These are phyloP conservation scores for Fusarium heterosporum DNA, from an alignment of 2,329 filamentous ascomycete genomes.

Conservation along the genomic window DNA sequence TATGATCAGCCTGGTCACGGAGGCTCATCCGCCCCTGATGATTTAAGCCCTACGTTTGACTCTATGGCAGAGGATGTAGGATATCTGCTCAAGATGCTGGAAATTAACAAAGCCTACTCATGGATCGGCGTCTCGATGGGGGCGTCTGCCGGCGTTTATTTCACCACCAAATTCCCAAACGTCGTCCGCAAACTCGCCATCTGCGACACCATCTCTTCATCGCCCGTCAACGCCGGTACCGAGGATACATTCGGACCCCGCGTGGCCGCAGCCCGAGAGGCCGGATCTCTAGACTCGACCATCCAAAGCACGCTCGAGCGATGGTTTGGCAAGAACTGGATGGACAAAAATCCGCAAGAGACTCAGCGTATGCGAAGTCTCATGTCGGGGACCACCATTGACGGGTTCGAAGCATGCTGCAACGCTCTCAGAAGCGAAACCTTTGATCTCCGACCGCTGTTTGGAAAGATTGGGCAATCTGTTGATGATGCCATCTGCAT, in stretches of 20 bases:
- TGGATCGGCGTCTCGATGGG: conserved; percentile 62
- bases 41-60: conserved; percentile 54
- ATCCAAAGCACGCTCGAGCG: conserved; percentile 53
- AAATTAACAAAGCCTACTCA: conserved; percentile 50
- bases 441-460: conserved; percentile 56
- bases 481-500: conserved; percentile 54
- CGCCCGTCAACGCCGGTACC: conserved; percentile 52
- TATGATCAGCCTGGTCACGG: conserved; percentile 60
- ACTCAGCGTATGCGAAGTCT: conserved; percentile 50
- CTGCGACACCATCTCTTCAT: conserved; percentile 56
- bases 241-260: conserved; percentile 54
- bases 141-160: conserved; percentile 55
- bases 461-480: conserved; percentile 49
- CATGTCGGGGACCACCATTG: conserved; percentile 55
- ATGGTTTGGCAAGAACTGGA: conserved; percentile 57
- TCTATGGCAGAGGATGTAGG: conserved; percentile 54
- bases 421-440: conserved; percentile 52
- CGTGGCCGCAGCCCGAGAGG: conserved; percentile 50
- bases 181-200: conserved; percentile 54
- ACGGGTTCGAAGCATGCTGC: conserved; percentile 57
- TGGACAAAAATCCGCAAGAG: conserved; percentile 52
- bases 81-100: conserved; percentile 50
- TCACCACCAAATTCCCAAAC: conserved; percentile 54
- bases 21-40: conserved; percentile 50
- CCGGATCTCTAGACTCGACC: conserved; percentile 49